Evolutionary conservation across 306 rosid species (phyloP), one percentile per base, ranked within the genome.

Genomic region (peach (Prunus persica)): DNA sequence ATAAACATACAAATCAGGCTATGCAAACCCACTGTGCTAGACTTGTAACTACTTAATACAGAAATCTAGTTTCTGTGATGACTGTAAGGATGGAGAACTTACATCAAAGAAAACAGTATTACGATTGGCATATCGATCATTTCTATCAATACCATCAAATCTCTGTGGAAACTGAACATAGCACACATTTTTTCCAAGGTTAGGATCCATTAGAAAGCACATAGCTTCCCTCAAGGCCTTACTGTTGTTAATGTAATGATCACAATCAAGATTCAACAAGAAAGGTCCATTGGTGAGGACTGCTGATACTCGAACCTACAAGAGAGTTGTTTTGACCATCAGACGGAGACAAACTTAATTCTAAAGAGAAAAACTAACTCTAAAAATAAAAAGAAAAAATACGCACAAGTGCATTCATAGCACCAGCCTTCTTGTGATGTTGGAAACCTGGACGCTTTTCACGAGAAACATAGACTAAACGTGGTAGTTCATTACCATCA

Each of bases 401-500:
- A 86, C 98, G 88, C 82, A 95, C 98, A 68, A 95, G 97, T 57
- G 98, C 91, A 83, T 95, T 95, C 98, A 95, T 95, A 72, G 98
- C 98, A 84, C 98, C 98, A 3, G 98, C 98, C 81, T 95, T 95
- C 88, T 95, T 95, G 88, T 95, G 98, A 87, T 95, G 98, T 83
- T 95, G 98, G 82, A 95, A 95, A 30, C 98, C 97, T 8, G 96
- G 98, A 85, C 98, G 98, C 93, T 95, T 95, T 81, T 95, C 98
- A 84, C 98, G 98, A 86, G 98, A 95, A 72, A 95, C 98, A 76
- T 95, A 95, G 76, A 95, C 96, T 78, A 95, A 64, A 30, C 97
- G 95, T 5, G 98, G 97, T 27, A 95, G 90, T 81, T 92, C 98
- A 65, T 92, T 90, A 18, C 98, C 98, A n/a, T 90, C 97, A n/a